Base-by-base conservation (phyloP, 768 basidiomycete genomes). In the Xerocomus potaroensis region DNA sequence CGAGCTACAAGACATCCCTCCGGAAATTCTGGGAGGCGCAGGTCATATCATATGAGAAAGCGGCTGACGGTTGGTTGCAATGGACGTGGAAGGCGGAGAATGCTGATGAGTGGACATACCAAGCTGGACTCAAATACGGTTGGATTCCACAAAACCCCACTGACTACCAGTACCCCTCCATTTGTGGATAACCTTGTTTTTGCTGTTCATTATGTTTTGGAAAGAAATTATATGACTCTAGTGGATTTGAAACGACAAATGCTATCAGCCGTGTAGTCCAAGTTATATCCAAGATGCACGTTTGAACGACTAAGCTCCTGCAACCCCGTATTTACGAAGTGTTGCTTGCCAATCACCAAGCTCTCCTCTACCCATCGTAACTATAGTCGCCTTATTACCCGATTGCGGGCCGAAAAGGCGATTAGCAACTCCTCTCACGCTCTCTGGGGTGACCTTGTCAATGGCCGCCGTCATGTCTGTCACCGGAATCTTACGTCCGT, bases 61-160 rank as follows among this genome's bases (percentile, higher is more conserved):
- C 71, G 12, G 21, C 60, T n/a, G 69, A 72, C 40, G 87, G 87
- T 3, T 90, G 87, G 87, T 64, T 88, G 19, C 79, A 83, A 62
- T 89, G 87, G 88, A 80, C 85, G 1, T 91, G 88, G 88, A 91
- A 91, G 69, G 65, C 87, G 0, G 89, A 91, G 65, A 69, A 69
- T 50, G 84, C 88, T 3, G 87, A 90, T 51, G 93, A 95, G 48
- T 96, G 93, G 93, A 76, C 85, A 0, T 95, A 95, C 70, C 78
- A 87, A 53, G 82, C 85, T 36, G 91, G 91, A 32, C 71, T 94
- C 27, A 64, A 71, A 11, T 75, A 82, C 50, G 91, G 91, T 18
- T 93, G 88, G 89, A 93, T 95, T 61, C 91, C 92, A 8, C 63
- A 73, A 51, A 63, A 75, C 62, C 77, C 81, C 2, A 72, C 74